phyloP scores from a whole-genome alignment of 768 basidiomycete genomes.

The Podaxis mareebaensis region DNA sequence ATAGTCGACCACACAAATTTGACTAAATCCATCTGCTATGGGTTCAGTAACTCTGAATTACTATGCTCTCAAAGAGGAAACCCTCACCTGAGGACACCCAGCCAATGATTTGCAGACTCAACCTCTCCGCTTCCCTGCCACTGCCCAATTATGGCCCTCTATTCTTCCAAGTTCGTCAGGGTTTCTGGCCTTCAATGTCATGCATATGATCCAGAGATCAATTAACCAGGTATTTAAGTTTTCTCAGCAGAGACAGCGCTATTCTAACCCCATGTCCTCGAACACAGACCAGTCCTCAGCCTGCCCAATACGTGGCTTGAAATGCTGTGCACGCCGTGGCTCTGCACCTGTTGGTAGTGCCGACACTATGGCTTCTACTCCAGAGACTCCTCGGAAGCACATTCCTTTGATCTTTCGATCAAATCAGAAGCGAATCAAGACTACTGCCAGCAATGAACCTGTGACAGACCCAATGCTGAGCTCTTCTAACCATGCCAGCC shows the following conservation, averaged over 20 bases:
- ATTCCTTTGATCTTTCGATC: neutral
- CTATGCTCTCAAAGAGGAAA: too few species aligned
- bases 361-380: neutral
- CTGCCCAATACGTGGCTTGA: neutral
- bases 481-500: neutral
- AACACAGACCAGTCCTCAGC: neutral
- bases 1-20: too few species aligned
- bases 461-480: neutral
- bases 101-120: too few species aligned
- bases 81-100: too few species aligned
- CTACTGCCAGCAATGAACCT: neutral
- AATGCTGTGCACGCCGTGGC: neutral
- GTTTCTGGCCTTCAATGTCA: too few species aligned
- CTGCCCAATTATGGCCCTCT: too few species aligned
- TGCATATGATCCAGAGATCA: neutral
- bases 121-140: too few species aligned
- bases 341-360: neutral
- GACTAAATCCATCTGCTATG: too few species aligned
- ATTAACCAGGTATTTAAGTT: neutral
- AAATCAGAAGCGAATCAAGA: neutral
- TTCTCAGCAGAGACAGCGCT: neutral
- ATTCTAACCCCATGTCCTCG: neutral
- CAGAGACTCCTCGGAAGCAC: neutral
- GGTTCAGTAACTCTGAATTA: too few species aligned
- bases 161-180: too few species aligned